phyloP scores from a whole-genome alignment of 2,329 filamentous ascomycete species.

The Daldinia eschscholtzii region DNA sequence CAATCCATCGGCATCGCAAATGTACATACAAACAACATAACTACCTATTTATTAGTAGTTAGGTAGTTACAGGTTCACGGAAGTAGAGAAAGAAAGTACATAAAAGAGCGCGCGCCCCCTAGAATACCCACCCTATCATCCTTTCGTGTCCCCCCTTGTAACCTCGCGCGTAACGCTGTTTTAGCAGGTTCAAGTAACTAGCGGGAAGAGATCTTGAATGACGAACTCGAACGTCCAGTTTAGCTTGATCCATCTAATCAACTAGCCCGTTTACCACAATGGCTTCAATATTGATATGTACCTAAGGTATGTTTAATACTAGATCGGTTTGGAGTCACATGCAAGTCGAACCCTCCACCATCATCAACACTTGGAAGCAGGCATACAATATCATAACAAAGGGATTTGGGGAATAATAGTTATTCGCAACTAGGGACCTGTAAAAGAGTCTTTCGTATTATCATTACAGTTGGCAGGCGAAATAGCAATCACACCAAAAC shows the following conservation, averaged over 20 bases:
- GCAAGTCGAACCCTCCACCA: not conserved
- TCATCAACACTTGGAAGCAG: not conserved
- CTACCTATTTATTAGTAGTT: no score
- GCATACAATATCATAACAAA: not conserved
- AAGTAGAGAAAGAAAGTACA: slow-evolving; percentile 33
- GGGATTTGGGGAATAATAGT: not conserved
- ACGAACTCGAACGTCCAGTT: no score
- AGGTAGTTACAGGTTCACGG: slow-evolving; percentile 33
- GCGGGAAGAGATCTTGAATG: no score
- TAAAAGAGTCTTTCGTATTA: not conserved
- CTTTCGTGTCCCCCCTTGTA: no score
- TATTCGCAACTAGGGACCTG: not conserved
- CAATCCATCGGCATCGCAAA: slow-evolving; percentile 32
- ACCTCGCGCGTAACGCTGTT: no score
- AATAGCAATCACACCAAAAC: not conserved
- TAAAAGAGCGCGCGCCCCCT: slow-evolving; percentile 28
- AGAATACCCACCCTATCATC: not conserved
- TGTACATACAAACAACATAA: slow-evolving; percentile 33
- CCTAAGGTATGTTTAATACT: not conserved
- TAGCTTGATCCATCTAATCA: no score
- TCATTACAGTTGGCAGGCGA: slow-evolving; percentile 1
- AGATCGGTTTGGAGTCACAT: not conserved
- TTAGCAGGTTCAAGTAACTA: no score
- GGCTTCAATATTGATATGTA: no score
- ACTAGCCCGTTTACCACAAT: no score